Evolutionary conservation across 2,329 filamentous ascomycete genomes (phyloP).

Genomic region (Fusarium bulbicola): DNA sequence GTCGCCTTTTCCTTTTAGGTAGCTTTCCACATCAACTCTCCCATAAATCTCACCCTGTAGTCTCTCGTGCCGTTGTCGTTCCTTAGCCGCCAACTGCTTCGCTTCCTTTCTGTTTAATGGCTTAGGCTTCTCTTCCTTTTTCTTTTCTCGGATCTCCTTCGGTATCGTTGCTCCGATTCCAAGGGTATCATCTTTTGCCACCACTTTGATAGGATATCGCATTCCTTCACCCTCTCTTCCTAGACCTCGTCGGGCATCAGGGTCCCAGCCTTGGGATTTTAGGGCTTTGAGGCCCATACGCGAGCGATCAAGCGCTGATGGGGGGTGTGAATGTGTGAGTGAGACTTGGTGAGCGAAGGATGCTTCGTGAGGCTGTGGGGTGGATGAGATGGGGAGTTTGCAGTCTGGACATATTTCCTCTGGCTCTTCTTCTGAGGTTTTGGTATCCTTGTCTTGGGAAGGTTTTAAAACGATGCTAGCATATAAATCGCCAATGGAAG

Average conservation of each 20-base stretch:
- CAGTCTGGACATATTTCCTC: conserved; percentile 48
- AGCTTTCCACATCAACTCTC: conserved; percentile 78
- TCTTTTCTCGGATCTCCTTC: conserved; percentile 51
- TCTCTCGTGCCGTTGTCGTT: conserved; percentile 69
- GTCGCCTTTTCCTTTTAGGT: conserved; percentile 62
- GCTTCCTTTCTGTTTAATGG: conserved; percentile 76
- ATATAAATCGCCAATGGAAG: conserved; percentile 64
- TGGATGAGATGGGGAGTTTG: conserved; percentile 46
- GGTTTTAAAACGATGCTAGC: conserved; percentile 69
- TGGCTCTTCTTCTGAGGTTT: conserved; percentile 27
- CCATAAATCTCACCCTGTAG: conserved; percentile 78
- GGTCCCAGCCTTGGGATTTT: conserved; percentile 76
- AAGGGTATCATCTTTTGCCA: conserved; percentile 76
- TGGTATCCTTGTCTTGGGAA: conserved; percentile 5
- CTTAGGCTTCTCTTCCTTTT: conserved; percentile 55
- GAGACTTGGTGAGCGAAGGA: conserved; percentile 77
- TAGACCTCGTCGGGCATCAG: conserved; percentile 75
- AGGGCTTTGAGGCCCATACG: conserved; percentile 76
- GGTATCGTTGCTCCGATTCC: conserved; percentile 71
- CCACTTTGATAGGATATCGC: conserved; percentile 77
- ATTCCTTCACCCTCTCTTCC: conserved; percentile 78
- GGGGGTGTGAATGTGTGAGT: conserved; percentile 74
- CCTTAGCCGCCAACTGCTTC: conserved; percentile 67
- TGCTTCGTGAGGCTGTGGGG: conserved; percentile 60
- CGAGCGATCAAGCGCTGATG: conserved; percentile 74